Evolutionary conservation across 192 early-diverging fungal species (phyloP).

Genomic region (Dissophora globulifera): DNA sequence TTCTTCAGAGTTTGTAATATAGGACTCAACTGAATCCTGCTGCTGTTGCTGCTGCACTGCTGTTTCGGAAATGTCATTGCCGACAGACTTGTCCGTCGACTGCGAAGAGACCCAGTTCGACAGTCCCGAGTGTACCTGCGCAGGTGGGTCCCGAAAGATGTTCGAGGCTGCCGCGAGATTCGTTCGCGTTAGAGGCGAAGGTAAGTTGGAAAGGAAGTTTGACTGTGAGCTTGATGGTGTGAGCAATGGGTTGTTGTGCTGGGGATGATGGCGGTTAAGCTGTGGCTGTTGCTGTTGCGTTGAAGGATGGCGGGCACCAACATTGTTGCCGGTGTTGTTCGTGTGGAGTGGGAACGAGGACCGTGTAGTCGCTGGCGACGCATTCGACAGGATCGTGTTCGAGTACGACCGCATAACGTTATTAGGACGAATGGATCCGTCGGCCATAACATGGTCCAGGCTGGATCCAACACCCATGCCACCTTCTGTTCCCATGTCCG

Average conservation of each 20-base stretch:
- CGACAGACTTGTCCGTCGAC: not conserved
- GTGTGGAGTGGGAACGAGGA: conserved; percentile 10
- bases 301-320: conserved; percentile 14
- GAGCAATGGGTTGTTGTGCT: conserved; percentile 29
- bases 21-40: not conserved
- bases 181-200: conserved; percentile 31
- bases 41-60: not conserved
- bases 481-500: conserved; percentile 21
- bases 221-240: conserved; percentile 47
- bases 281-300: conserved; percentile 4
- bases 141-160: conserved; percentile 27
- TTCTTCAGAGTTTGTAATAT: not conserved
- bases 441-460: not conserved
- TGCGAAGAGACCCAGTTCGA: conserved; percentile 31
- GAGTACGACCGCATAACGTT: not conserved
- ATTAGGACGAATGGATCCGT: too few relatives aligned
- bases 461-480: not conserved
- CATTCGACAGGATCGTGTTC: conserved; percentile 21
- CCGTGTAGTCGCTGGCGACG: conserved; percentile 23
- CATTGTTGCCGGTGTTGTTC: not conserved
- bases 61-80: conserved; percentile 23
- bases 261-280: not conserved
- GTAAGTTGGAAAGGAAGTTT: conserved; percentile 40
- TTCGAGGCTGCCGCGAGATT: conserved; percentile 3
- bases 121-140: not conserved